Conservation (phyloP, 768 basidiomycete genomes). For the Boletus huronensis region DNA sequence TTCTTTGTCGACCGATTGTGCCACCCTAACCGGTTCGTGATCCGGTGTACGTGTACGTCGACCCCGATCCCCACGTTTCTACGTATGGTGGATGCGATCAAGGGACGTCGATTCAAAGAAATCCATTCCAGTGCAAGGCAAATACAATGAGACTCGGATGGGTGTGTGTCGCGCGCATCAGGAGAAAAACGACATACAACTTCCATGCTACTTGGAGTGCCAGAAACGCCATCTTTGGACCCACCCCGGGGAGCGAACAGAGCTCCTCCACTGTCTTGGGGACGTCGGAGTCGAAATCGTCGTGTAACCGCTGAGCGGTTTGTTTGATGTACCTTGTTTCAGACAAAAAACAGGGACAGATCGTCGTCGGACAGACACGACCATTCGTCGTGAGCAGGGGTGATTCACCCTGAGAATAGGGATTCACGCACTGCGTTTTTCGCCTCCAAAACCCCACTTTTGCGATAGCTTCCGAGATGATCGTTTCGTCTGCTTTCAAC, state of each 20-base stretch:
- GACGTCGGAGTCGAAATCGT: slow-evolving; percentile 78
- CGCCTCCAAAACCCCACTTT: slow-evolving; percentile 94
- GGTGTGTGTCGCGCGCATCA: not conserved
- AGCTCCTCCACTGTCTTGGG: slow-evolving; percentile 87
- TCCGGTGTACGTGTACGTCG: slow-evolving; percentile 93
- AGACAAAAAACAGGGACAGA: not conserved
- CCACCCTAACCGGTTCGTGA: slow-evolving; percentile 92
- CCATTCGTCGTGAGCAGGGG: not conserved
- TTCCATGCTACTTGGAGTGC: slow-evolving; percentile 83
- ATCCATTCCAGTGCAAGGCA: too few species aligned
- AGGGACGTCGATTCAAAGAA: not conserved
- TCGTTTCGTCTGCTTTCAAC: slow-evolving; percentile 54
- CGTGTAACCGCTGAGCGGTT: slow-evolving; percentile 63
- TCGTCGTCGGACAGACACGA: too few species aligned
- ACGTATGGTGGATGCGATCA: not conserved
- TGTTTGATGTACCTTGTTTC: slow-evolving; percentile 64
- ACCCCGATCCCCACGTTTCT: slow-evolving; percentile 92
- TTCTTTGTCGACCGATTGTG: slow-evolving; percentile 80
- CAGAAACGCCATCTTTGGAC: slow-evolving; percentile 95
- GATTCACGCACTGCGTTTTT: slow-evolving; percentile 66
- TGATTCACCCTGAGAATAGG: not conserved
- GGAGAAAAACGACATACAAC: slow-evolving; percentile 46
- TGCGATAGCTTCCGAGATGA: slow-evolving; percentile 72
- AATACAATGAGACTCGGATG: not conserved
- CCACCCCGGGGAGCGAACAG: slow-evolving; percentile 85